These are phyloP conservation scores for Pseudoscleropodium purum DNA, from an alignment of 225 moss, liverwort and hornwort genomes.

Conservation along the genomic window DNA sequence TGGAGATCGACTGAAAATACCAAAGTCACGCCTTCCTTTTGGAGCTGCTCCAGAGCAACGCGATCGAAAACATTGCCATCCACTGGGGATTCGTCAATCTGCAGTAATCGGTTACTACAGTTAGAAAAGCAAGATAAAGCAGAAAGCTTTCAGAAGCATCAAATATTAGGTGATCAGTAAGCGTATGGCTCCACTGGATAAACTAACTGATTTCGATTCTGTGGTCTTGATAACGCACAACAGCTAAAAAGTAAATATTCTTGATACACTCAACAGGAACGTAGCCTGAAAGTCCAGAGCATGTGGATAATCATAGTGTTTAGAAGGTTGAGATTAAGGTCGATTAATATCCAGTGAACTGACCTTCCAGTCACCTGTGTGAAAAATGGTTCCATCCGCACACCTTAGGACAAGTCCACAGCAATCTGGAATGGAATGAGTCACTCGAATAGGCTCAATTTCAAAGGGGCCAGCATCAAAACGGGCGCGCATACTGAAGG, in stretches of 20 bases:
- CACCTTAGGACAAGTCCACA: conserved; percentile 91
- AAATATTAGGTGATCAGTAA: neutral
- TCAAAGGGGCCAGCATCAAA: conserved; percentile 95
- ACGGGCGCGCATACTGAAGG: conserved; percentile 73
- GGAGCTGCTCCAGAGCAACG: conserved; percentile 74
- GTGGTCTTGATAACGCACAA: neutral
- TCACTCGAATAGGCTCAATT: conserved; percentile 90
- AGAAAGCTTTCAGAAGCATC: neutral
- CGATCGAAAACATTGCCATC: conserved; percentile 96
- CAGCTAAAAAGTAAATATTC: neutral
- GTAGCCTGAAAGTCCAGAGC: neutral
- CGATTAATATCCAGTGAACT: neutral
- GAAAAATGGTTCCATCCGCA: conserved; percentile 81
- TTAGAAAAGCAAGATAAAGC: neutral
- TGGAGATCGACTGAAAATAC: conserved; percentile 23
- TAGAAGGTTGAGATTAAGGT: neutral
- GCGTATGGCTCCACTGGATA: neutral
- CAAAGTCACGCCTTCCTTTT: conserved; percentile 97
- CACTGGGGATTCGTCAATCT: conserved; percentile 99
- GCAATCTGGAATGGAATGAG: conserved; percentile 98
- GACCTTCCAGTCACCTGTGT: conserved; percentile 99
- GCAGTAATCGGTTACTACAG: neutral
- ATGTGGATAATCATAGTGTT: neutral
- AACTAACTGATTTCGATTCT: neutral
- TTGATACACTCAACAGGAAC: neutral